Base-by-base conservation (phyloP, 169 alveolate genomes). In the Plasmodium vivax region DNA sequence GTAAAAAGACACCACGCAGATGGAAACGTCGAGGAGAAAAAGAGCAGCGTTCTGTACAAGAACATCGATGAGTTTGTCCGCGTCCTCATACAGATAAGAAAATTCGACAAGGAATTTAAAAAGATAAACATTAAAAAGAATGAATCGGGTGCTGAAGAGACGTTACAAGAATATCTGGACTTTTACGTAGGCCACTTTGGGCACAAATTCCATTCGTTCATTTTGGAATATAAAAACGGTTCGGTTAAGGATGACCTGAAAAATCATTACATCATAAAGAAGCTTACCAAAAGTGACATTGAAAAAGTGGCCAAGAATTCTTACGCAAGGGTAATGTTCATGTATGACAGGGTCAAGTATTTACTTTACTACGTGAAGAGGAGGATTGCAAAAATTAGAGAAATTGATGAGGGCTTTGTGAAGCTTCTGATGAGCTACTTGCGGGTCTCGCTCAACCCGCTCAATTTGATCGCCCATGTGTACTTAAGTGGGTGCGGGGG, bases 151-250 rank as follows among this genome's bases (percentile, higher is more conserved):
- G 71, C 71, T 82, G 34, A 92, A n/a, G 51, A 68, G 19, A 82
- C 54, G 19, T 90, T 90, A 41, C 75, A 58, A 71, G 84, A 82
- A 38, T 90, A 90, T 51, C 56, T 90, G 43, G 84, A 43, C 72
- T 90, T 90, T 90, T 81, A 90, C 83, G 58, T 90, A 7, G 12
- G 27, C 8, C 82, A 58, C 2, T 90, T 90, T 51, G 94, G 94
- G 23, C 83, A 90, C 81, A 90, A 90, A 90, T 90, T 90, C 58
- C 94, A 90, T 58, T 71, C 90, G 9, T 90, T 90, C 51, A 81
- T 90, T 80, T 71, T 90, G 56, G 94, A 90, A 90, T 90, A 81
- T 47, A 90, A 58, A 10, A 82, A 23, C 27, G 75, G 56, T 79
- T 7, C 19, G n/a, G 12, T n/a, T 19, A 43, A 41, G 9, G 54